phyloP scores from a whole-genome alignment of 2,329 filamentous ascomycete species.

The Monilinia fructicola region DNA sequence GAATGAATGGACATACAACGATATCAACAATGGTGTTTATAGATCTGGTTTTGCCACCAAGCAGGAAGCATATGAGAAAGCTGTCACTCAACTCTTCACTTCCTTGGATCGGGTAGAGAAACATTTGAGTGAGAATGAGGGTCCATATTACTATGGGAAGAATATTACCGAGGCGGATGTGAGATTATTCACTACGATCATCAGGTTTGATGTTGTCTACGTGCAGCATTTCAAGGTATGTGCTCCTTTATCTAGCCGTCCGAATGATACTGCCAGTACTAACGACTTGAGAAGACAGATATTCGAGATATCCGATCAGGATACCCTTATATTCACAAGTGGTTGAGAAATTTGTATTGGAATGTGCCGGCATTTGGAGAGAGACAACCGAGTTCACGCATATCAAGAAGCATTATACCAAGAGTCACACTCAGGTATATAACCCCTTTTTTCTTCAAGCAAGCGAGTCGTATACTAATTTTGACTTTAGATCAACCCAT shows the following conservation, averaged over 20 bases:
- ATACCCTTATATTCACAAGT: conserved; percentile 66
- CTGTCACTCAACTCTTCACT: conserved; percentile 69
- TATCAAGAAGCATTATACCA: conserved; percentile 90
- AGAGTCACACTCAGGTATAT: conserved; percentile 58
- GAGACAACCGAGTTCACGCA: conserved; percentile 41
- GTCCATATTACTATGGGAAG: conserved; percentile 74
- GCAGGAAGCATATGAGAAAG: conserved; percentile 77
- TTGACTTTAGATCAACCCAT: conserved; percentile 63
- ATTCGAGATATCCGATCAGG: conserved; percentile 44
- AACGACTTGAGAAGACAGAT: conserved; percentile 50
- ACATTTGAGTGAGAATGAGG: conserved; percentile 55
- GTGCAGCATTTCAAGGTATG: conserved; percentile 82
- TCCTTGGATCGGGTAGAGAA: conserved; percentile 74
- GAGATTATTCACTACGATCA: conserved; percentile 63
- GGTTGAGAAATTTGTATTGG: conserved; percentile 68
- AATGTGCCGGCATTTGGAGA: conserved; percentile 60
- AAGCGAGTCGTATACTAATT: conserved; percentile 30
- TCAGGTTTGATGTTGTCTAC: conserved; percentile 71
- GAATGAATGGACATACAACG: conserved; percentile 78
- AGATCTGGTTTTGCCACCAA: conserved; percentile 82
- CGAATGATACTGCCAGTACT: not conserved
- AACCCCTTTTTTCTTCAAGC: conserved; percentile 32
- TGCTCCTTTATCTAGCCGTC: conserved; percentile 50
- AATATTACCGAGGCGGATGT: conserved; percentile 80
- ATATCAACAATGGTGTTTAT: conserved; percentile 71